Base-by-base conservation (phyloP, 306 rosid genomes). In the Quercus glauca region DNA sequence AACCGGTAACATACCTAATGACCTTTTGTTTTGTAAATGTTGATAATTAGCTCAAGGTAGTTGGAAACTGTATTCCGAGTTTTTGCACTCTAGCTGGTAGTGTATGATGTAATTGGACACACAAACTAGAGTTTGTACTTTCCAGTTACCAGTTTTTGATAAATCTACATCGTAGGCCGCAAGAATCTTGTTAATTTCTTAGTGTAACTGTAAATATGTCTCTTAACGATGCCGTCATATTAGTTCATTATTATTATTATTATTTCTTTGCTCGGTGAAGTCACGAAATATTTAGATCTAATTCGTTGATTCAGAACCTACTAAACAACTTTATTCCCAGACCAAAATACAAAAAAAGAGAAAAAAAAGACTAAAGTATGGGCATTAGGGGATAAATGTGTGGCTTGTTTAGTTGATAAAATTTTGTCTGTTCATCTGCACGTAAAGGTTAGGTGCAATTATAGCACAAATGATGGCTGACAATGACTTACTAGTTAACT, bases 1-100 rank as follows among this genome's bases (percentile, higher is more conserved):
- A 55, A 85, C 88, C 72, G 87, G 80, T 79, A 84, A 76, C 82
- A 86, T 79, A 71, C 78, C 76, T 74, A 52, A 55, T 76, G 73
- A 52, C 71, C n/a, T 81, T 55, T 78, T 71, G 87, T 71, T 59
- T 33, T n/a, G 73, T 65, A 85, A 59, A 60, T 80, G 76, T 73
- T 80, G 61, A 77, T 81, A 77, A 33, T 73, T 61, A 70, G 73
- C 72, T 78, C 55, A 26, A 72, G 76, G 51, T 63, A 18, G 51
- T 61, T 73, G 9, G 15, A 51, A 53, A 26, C 12, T 61, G 67
- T 55, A 49, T 55, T 72, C 35, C 37, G 78, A 81, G 81, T 31
- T 81, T 76, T 51, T 60, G 64, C 41, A 81, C 79, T 49, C 60
- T 82, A 82, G 52, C 84, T 82, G 21, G 80, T 81, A 75, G 80